A percentile compares a stretch with the other conserved stretches of the same genome.
phyloP scores from a whole-genome alignment of 2,329 filamentous ascomycete genomes.

The Seiridium cupressi region DNA sequence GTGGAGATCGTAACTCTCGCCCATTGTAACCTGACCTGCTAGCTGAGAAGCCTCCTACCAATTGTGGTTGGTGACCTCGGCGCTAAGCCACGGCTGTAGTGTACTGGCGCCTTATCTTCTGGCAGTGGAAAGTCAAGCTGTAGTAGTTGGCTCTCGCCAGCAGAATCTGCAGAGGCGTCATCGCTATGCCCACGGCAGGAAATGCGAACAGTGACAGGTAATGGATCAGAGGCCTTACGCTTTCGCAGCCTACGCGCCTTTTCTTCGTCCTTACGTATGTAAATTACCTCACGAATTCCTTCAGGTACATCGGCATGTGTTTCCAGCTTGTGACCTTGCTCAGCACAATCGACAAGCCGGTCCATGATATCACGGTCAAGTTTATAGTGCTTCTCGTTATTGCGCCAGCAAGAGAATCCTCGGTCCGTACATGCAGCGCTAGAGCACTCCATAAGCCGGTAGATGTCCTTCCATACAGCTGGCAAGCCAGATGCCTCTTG shows the following conservation, averaged over 20 bases:
- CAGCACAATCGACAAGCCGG: slow-evolving; percentile 6
- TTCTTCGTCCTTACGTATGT: slow-evolving; percentile 4
- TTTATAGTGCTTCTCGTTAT: slow-evolving; percentile 7
- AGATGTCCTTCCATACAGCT: slow-evolving; percentile 6
- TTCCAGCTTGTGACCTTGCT: slow-evolving; percentile 2
- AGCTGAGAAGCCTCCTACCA: no score
- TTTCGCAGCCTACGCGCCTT: slow-evolving; percentile 6
- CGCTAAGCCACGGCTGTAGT: slow-evolving; percentile 4
- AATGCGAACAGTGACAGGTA: neutral
- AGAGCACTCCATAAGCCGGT: slow-evolving; percentile 4
- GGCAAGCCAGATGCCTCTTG: slow-evolving; percentile 4
- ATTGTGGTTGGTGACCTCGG: neutral
- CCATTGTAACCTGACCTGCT: no score
- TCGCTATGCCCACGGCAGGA: neutral
- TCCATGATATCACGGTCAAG: slow-evolving; percentile 8
- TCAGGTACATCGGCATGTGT: slow-evolving; percentile 5
- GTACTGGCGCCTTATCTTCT: neutral
- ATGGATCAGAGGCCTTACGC: slow-evolving; percentile 3
- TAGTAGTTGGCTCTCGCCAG: neutral
- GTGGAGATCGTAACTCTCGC: no score
- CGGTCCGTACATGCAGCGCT: slow-evolving; percentile 1
- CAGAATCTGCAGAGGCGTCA: slow-evolving; percentile 1
- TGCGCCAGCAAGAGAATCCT: slow-evolving; percentile 7
- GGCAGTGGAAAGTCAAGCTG: neutral
- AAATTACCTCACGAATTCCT: slow-evolving; percentile 8